Evolutionary conservation across 495 filamentous ascomycete species (phyloP).

Genomic region (Hyaloscypha variabilis): DNA sequence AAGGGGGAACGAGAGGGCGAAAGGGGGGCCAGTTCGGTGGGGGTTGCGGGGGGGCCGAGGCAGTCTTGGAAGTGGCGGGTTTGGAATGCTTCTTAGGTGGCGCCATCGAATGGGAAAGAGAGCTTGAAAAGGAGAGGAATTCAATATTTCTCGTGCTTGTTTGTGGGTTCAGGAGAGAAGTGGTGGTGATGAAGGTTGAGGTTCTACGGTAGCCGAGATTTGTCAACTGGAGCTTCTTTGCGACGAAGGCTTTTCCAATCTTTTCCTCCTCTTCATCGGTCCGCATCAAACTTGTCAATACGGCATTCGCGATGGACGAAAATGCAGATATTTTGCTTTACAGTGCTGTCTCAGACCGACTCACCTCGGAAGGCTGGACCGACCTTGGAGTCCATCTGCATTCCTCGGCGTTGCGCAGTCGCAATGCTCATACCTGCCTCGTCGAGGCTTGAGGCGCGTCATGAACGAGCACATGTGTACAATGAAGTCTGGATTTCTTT

Average conservation of each 20-base stretch:
- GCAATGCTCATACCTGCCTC: neutral
- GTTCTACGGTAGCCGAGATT: neutral
- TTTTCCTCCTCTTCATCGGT: neutral
- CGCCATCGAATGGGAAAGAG: slow-evolving; percentile 1
- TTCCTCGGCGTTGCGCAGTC: neutral
- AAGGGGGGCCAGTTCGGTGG: slow-evolving; percentile 77
- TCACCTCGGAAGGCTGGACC: neutral
- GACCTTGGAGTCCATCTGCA: neutral
- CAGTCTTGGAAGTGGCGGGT: slow-evolving; percentile 9
- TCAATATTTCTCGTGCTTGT: neutral
- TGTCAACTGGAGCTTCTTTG: neutral
- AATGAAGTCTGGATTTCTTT: neutral
- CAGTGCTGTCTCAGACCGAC: neutral
- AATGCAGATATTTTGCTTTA: too few species aligned
- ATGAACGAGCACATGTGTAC: neutral
- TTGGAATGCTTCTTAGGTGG: slow-evolving; percentile 14
- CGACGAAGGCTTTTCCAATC: neutral
- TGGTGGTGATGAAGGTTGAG: neutral
- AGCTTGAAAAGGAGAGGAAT: neutral
- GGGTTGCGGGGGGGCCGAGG: slow-evolving; percentile 14
- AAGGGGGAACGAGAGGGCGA: slow-evolving; percentile 68
- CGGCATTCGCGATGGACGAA: too few species aligned
- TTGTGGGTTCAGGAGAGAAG: neutral
- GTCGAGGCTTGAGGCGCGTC: neutral
- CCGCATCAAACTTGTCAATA: too few species aligned